Conservation (phyloP, 2,329 filamentous ascomycete species). For the Dactylellina cionopaga region DNA sequence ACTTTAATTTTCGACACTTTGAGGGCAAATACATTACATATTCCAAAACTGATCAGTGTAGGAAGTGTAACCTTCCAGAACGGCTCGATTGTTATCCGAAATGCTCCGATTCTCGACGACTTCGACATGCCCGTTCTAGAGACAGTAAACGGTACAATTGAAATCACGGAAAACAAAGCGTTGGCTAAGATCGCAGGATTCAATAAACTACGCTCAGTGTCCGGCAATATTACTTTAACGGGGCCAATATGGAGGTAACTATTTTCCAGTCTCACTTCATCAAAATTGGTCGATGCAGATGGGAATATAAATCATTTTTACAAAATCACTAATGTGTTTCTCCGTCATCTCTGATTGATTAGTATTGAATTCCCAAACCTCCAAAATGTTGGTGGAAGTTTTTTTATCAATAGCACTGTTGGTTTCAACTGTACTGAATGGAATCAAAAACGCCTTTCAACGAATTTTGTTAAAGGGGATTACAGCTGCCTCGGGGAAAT, state of each 20-base stretch:
- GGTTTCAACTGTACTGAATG: slow-evolving; percentile 21
- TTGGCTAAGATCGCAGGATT: slow-evolving; percentile 6
- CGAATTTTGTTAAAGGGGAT: slow-evolving; percentile 8
- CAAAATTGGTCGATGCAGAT: too few relatives aligned
- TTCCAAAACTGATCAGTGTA: slow-evolving; percentile 5
- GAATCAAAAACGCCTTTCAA: slow-evolving; percentile 6
- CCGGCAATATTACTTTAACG: neutral
- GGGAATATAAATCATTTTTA: too few relatives aligned
- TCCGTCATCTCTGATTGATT: too few relatives aligned
- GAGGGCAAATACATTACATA: neutral
- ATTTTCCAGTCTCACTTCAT: neutral
- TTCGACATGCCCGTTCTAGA: neutral
- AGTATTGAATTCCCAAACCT: slow-evolving; percentile 6
- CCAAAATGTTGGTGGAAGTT: slow-evolving; percentile 3
- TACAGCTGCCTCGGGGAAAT: slow-evolving; percentile 16
- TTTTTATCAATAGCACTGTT: slow-evolving; percentile 6
- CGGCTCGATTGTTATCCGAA: neutral
- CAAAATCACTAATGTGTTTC: too few relatives aligned
- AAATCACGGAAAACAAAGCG: slow-evolving; percentile 3
- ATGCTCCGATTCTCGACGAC: neutral
- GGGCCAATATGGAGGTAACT: slow-evolving; percentile 22
- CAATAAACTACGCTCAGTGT: neutral
- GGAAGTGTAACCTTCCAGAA: neutral
- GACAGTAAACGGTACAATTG: neutral
- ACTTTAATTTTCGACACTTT: neutral